phyloP scores from a whole-genome alignment of 176 grass and related monocot species.

The Paspalum notatum region DNA sequence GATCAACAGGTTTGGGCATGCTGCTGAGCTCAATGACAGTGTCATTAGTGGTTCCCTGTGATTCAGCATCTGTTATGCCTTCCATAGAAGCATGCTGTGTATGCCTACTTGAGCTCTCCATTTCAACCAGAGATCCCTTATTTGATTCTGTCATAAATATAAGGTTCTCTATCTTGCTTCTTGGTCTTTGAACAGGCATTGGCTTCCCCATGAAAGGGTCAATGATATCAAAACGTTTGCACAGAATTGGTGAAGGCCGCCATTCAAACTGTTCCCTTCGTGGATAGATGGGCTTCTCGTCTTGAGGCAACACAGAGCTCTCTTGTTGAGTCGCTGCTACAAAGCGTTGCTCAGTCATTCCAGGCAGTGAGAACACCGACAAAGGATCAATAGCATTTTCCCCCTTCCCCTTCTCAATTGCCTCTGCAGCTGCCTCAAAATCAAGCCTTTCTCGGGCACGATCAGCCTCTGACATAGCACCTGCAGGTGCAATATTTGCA shows the following conservation, averaged over 20 bases:
- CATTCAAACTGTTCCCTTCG: slow-evolving; percentile 83
- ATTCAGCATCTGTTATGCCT: slow-evolving; percentile 44
- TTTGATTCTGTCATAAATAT: slow-evolving; percentile 84
- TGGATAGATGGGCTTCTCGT: slow-evolving; percentile 63
- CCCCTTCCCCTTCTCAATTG: slow-evolving; percentile 76
- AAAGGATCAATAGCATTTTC: slow-evolving; percentile 48
- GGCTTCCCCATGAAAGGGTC: slow-evolving; percentile 99
- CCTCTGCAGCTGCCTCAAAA: slow-evolving; percentile 89
- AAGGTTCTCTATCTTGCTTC: slow-evolving; percentile 79
- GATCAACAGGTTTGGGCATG: slow-evolving; percentile 84
- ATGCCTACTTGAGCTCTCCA: slow-evolving; percentile 46
- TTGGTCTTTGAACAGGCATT: slow-evolving; percentile 74
- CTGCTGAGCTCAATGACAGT: slow-evolving; percentile 52
- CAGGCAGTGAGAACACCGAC: slow-evolving; percentile 49
- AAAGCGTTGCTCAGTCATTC: slow-evolving; percentile 65
- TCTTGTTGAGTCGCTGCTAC: slow-evolving; percentile 63
- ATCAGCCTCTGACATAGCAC: slow-evolving; percentile 74
- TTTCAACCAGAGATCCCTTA: slow-evolving; percentile 54
- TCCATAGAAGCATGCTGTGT: slow-evolving; percentile 46
- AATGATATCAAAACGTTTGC: slow-evolving; percentile 93
- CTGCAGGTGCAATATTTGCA: slow-evolving; percentile 41
- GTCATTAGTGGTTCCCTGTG: slow-evolving; percentile 37
- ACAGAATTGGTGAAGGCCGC: slow-evolving; percentile 83
- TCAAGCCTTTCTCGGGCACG: slow-evolving; percentile 89
- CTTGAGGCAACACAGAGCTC: slow-evolving; percentile 39